Base-by-base conservation (phyloP, 2,329 filamentous ascomycete genomes). In the Aspergillus felis region DNA sequence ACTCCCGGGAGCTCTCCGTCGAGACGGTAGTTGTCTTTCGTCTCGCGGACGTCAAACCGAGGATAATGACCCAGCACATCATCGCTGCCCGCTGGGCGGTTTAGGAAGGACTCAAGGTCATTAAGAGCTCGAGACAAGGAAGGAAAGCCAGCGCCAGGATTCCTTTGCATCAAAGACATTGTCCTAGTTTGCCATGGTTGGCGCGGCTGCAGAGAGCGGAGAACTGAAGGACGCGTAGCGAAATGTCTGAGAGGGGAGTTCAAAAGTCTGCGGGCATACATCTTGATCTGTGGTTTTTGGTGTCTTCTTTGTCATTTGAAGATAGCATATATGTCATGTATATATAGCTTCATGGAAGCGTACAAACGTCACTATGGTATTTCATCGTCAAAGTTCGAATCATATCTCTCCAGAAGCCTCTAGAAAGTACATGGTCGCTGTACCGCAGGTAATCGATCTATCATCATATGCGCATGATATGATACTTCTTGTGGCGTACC, bases 1-100 rank as follows among this genome's bases (percentile, higher is more conserved):
- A 81, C 68, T 14, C 79, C 79, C 2, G 79, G 78, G 1, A 81
- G 67, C 55, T 82, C 79, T 22, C 79, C 78, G 56, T 80, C 76
- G 10, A 81, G 70, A 53, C 75, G 63, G 64, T 80, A 81, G 28
- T 71, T 67, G 3, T 75, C 69, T 4, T 73, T 66, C n/a, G 66
- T 70, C 65, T 81, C 78, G 51, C 74, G 74, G 51, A 81, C 69
- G 60, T 81, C 78, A 59, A 81, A 81, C 53, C 70, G 69, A 50
- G 79, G 79, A 17, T 17, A 38, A 2, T 38, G 32, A 3, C 32
- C 32, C 32, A 38, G 32, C 14, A 38, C 1, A 17, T 38, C 32
- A 38, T 17, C 5, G 32, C 32, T 38, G 32, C 14, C 14, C 14
- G 14, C 14, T 7, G 32, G 14, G 14, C 32, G 32, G 6, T 7